Conservation (phyloP, 2,329 filamentous ascomycete genomes). For the Teratosphaeria viscida region DNA sequence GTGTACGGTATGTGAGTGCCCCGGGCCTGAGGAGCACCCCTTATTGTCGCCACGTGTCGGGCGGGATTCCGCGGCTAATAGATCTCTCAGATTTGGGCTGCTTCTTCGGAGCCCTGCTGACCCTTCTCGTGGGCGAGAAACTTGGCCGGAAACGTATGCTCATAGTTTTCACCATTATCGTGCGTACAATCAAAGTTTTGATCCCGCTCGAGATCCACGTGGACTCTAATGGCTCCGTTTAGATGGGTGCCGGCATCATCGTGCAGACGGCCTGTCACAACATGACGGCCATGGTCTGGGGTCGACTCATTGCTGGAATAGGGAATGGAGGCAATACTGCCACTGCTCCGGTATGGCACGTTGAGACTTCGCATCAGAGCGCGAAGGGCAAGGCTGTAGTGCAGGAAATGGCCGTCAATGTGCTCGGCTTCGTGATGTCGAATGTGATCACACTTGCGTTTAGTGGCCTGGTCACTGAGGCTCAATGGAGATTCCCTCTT, state of each 20-base stretch:
- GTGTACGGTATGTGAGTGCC: conserved; percentile 2
- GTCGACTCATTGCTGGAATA: conserved; percentile 32
- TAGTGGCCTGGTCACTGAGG: conserved; percentile 10
- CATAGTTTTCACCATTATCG: conserved; percentile 21
- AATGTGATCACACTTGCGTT: conserved; percentile 16
- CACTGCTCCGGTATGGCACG: conserved; percentile 34
- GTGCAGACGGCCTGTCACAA: conserved; percentile 28
- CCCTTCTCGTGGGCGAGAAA: conserved; percentile 18
- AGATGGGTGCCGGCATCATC: conserved; percentile 27
- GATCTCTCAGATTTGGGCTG: conserved; percentile 12
- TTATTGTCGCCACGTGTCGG: too few species aligned
- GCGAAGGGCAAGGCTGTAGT: conserved; percentile 13
- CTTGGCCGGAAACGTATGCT: conserved; percentile 19
- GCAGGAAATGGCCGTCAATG: conserved; percentile 15
- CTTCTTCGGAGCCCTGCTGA: conserved; percentile 17
- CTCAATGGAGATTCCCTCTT: conserved; percentile 9
- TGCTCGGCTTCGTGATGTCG: conserved; percentile 11
- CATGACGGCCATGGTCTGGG: conserved; percentile 29
- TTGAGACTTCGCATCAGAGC: conserved; percentile 12
- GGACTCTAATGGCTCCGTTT: too few species aligned
- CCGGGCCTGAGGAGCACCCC: too few species aligned
- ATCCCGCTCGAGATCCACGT: too few species aligned
- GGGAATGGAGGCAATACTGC: conserved; percentile 22
- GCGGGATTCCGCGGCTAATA: too few species aligned
- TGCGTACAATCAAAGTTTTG: too few species aligned